Conservation (phyloP, 2,329 filamentous ascomycete genomes). For the Neofusicoccum laricinum region DNA sequence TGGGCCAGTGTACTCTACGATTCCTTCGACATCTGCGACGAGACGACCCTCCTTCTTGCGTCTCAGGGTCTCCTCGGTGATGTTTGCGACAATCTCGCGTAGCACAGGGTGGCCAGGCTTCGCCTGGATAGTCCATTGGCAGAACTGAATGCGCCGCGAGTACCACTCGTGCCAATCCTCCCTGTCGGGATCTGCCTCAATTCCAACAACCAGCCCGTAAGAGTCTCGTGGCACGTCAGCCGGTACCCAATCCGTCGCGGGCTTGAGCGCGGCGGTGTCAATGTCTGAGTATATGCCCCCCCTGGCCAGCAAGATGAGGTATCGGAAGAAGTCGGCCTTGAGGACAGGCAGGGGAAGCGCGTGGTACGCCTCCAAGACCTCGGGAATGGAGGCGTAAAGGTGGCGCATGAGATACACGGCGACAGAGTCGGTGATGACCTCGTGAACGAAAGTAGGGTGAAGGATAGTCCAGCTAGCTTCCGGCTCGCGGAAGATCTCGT, state of each 20-base stretch:
- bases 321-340: conserved; percentile 66
- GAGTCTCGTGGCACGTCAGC: conserved; percentile 69
- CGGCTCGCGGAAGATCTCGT: conserved; percentile 69
- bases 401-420: conserved; percentile 78
- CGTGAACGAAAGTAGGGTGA: conserved; percentile 90
- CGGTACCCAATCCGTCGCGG: conserved; percentile 85
- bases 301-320: conserved; percentile 69
- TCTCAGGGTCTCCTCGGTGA: conserved; percentile 76
- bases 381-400: conserved; percentile 70
- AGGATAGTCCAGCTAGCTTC: conserved; percentile 87
- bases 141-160: conserved; percentile 93
- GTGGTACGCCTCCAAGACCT: conserved; percentile 50
- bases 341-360: conserved; percentile 50
- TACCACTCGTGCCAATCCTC: conserved; percentile 95
- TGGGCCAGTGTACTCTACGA: conserved; percentile 93
- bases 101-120: conserved; percentile 93
- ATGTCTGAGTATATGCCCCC: conserved; percentile 80
- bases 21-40: conserved; percentile 64
- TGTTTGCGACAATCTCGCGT: conserved; percentile 79
- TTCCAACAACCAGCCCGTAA: conserved; percentile 86
- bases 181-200: conserved; percentile 93
- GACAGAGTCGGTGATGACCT: conserved; percentile 91
- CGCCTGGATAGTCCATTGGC: conserved; percentile 97
- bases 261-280: conserved; percentile 81
- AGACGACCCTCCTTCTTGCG: conserved; percentile 68